Percentiles rank a stretch among this genome's conserved stretches.
These are phyloP conservation scores for Chalciporus chontae DNA, from an alignment of 768 basidiomycete genomes.

Conservation along the genomic window DNA sequence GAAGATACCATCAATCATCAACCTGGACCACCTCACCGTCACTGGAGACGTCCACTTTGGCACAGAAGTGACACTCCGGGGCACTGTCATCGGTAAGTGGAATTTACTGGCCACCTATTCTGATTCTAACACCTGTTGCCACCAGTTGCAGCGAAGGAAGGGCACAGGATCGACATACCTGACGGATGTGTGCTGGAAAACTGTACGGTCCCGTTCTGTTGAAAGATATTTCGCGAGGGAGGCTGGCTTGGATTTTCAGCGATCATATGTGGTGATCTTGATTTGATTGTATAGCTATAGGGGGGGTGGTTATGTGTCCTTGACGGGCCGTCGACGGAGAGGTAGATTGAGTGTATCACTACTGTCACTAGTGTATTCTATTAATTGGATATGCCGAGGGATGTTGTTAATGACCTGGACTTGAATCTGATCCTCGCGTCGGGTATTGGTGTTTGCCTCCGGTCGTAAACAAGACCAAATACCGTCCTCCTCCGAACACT, in stretches of 20 bases:
- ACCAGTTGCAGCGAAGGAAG: constrained; percentile 73
- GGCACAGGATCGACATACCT: constrained; percentile 77
- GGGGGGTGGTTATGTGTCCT: neutral
- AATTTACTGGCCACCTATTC: too few species aligned
- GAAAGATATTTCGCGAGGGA: neutral
- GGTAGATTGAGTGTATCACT: neutral
- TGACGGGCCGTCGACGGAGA: neutral
- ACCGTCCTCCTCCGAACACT: constrained; percentile 19
- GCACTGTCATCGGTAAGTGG: constrained; percentile 75
- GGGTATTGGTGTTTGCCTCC: neutral
- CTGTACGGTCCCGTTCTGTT: constrained; percentile 29
- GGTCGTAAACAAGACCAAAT: constrained; percentile 26
- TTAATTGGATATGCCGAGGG: neutral
- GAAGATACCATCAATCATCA: constrained; percentile 86
- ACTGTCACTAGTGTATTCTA: neutral
- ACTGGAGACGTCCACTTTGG: constrained; percentile 91
- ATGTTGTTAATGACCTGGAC: neutral
- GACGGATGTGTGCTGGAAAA: constrained; percentile 80
- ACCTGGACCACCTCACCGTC: constrained; percentile 93
- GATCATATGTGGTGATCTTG: constrained; percentile 48
- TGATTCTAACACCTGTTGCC: too few species aligned
- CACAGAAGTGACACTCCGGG: constrained; percentile 78
- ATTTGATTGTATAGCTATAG: too few species aligned
- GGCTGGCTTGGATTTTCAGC: constrained; percentile 32
- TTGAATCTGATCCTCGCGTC: too few species aligned